phyloP scores from a whole-genome alignment of 2,329 filamentous ascomycete species.

The Neonectria punicea region DNA sequence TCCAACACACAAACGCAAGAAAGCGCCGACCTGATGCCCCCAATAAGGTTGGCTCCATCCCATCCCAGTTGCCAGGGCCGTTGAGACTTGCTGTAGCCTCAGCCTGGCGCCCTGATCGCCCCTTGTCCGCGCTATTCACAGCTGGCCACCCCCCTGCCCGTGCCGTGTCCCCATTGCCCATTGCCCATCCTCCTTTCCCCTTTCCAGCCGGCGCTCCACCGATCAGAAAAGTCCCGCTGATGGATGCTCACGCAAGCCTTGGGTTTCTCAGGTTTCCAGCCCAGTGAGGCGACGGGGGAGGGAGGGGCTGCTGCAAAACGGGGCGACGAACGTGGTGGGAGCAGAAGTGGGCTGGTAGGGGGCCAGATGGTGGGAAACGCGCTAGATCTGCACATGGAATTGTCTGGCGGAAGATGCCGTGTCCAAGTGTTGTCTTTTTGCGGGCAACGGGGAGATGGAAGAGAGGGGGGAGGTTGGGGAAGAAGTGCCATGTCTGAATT shows the following conservation, averaged over 20 bases:
- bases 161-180: not conserved
- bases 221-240: conserved; percentile 1
- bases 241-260: not conserved
- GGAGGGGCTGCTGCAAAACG: not conserved
- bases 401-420: conserved; percentile 14
- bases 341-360: conserved; percentile 2
- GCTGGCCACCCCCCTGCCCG: not conserved
- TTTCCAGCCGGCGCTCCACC: not conserved
- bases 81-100: conserved; percentile 16
- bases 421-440: not conserved
- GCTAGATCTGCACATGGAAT: conserved; percentile 22
- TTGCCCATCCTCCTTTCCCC: not conserved
- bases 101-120: conserved; percentile 1
- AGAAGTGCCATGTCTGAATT: not conserved
- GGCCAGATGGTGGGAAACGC: conserved; percentile 1
- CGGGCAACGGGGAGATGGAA: not conserved
- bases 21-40: conserved; percentile 4
- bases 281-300: not conserved
- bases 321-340: not conserved
- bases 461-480: not conserved
- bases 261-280: not conserved
- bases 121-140: conserved; percentile 8
- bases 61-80: conserved; percentile 3
- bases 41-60: conserved; percentile 18
- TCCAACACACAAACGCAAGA: not conserved